Conservation (phyloP, 1,284 basidiomycete genomes). For the Takashimella koratensis region DNA sequence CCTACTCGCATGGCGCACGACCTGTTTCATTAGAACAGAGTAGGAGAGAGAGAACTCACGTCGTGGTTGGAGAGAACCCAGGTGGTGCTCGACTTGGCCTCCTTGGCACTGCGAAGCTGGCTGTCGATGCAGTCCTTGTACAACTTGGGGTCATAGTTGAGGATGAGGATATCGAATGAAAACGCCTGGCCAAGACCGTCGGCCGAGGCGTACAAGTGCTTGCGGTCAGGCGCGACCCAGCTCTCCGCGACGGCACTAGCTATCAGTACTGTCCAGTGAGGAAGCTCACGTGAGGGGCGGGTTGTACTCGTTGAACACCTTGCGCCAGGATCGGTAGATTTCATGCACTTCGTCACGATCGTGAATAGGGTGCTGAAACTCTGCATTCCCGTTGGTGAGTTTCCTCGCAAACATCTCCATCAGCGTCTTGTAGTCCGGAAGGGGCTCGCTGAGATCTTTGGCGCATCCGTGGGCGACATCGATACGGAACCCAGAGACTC, state of each 20-base stretch:
- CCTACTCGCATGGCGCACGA: conserved; percentile 40
- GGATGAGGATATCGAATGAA: conserved; percentile 43
- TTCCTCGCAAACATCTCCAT: conserved; percentile 8
- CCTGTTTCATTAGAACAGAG: no score
- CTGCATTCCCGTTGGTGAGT: conserved; percentile 9
- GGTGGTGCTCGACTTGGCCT: conserved; percentile 29
- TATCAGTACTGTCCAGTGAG: neutral
- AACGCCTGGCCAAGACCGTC: conserved; percentile 42
- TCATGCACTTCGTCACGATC: conserved; percentile 39
- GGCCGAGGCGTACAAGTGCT: conserved; percentile 35
- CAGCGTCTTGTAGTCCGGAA: conserved; percentile 16
- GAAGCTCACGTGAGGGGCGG: conserved; percentile 36
- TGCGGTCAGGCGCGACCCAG: conserved; percentile 35
- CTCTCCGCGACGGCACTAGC: conserved; percentile 44
- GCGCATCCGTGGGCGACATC: conserved; percentile 37
- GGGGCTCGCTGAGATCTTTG: conserved; percentile 27
- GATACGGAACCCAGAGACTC: conserved; percentile 67
- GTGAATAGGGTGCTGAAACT: conserved; percentile 22
- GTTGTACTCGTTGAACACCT: conserved; percentile 42
- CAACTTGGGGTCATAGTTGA: conserved; percentile 22
- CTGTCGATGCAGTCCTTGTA: conserved; percentile 23
- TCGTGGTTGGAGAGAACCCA: conserved; percentile 45
- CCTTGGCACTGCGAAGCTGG: conserved; percentile 21
- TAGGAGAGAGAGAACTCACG: conserved; percentile 8
- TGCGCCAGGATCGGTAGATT: conserved; percentile 39